Percentiles rank a stretch among this genome's conserved stretches.
Conservation (phyloP, 805 yeast species). For the Yamadazyma laniorum region DNA sequence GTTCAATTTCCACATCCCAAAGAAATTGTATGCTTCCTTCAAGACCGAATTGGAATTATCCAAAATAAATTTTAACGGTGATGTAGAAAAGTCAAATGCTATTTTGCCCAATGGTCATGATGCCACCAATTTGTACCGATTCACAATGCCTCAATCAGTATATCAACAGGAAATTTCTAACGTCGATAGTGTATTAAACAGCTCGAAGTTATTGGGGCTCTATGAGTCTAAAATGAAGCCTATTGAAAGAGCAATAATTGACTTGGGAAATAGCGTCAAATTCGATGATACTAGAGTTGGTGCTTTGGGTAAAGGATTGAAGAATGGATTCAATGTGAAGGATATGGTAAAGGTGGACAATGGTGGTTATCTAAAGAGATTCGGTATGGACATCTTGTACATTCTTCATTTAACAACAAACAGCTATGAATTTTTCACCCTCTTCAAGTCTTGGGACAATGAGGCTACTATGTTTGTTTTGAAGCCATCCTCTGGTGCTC, state of each 20-base stretch:
- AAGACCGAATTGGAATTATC: slow-evolving; percentile 46
- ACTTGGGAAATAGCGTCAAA: slow-evolving; percentile 69
- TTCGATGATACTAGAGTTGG: slow-evolving; percentile 76
- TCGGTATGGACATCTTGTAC: slow-evolving; percentile 59
- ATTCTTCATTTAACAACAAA: slow-evolving; percentile 67
- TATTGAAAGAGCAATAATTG: slow-evolving; percentile 72
- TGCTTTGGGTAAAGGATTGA: slow-evolving; percentile 79
- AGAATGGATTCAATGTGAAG: slow-evolving; percentile 73
- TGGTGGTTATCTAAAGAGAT: slow-evolving; percentile 52
- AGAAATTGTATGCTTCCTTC: slow-evolving; percentile 67
- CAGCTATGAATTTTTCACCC: slow-evolving; percentile 69
- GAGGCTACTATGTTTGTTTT: slow-evolving; percentile 53
- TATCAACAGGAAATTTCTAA: slow-evolving; percentile 56
- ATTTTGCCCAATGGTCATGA: slow-evolving; percentile 69
- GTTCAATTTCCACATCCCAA: slow-evolving; percentile 70
- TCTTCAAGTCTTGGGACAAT: slow-evolving; percentile 64
- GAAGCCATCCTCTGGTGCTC: slow-evolving; percentile 70
- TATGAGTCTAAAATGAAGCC: slow-evolving; percentile 74
- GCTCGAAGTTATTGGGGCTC: slow-evolving; percentile 59
- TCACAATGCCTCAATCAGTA: slow-evolving; percentile 65
- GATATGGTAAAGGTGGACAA: slow-evolving; percentile 51
- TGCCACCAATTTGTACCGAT: slow-evolving; percentile 51
- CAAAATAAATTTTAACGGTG: slow-evolving; percentile 45
- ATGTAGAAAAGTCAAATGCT: slow-evolving; percentile 57
- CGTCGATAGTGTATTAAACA: slow-evolving; percentile 62